Evolutionary conservation across 768 basidiomycete genomes (phyloP), one percentile per base, ranked within the genome.

Genomic region (Crucibulum laeve): DNA sequence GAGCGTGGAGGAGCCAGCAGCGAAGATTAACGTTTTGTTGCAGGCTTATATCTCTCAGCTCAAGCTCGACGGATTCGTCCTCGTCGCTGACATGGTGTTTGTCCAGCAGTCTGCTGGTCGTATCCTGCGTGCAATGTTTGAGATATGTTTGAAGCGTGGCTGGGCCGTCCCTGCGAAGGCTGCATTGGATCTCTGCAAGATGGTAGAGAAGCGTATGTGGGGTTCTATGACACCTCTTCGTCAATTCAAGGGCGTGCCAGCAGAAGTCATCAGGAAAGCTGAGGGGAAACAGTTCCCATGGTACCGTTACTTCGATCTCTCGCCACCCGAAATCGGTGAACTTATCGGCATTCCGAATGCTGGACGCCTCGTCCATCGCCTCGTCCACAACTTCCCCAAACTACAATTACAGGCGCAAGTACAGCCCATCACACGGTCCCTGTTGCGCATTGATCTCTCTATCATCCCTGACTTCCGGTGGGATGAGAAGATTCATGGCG

Each of bases 401-500:
- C 74, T 96, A 21, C 90, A 91, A 83, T 87, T 56, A 5, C 87
- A 95, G 60, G 95, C 96, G 0, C 91, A 96, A 57, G 95, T 98
- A 0, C 91, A 96, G 54, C 96, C 95, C 0, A 92, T 99, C 55
- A 98, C 96, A 0, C 84, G 94, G 7, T 89, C 91, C 0, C 79
- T 98, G 11, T 77, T 99, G 11, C 82, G 91, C 25, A 85, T 98
- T 43, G 95, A 98, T 51, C 67, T 99, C 13, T 91, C 91, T 2
- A 94, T 99, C 58, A 80, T 82, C 3, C 94, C 96, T n/a, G 96
- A 98, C 59, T 99, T 98, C 80, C 79, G 86, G 35, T 99, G 96
- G 96, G 94, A 97, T 26, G 90, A 92, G 55, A 91, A 91, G 61
- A 79, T 93, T 4, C 95, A 98, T 52, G 90, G 92, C 3, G 63